Evolutionary conservation across 768 basidiomycete species (phyloP), one percentile per base, ranked within the genome.

Genomic region (Boletellus emodensis): DNA sequence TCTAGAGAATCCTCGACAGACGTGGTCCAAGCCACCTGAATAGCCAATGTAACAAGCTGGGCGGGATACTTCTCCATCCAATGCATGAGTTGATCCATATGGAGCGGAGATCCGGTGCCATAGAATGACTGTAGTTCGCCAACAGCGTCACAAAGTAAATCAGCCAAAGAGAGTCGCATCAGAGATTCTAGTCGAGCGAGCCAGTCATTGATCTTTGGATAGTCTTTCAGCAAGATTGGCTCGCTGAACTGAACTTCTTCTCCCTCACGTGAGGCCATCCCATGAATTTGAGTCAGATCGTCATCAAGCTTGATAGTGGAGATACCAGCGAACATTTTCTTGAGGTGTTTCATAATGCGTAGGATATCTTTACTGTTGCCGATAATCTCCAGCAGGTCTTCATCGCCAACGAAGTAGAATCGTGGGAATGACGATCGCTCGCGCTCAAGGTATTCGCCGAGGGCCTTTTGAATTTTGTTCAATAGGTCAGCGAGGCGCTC

Each of bases 271-370:
- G 96, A 98, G 12, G 90, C 83, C 85, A 98, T 95, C 46, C 90
- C 94, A 55, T 85, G 84, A 49, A 98, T 94, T 62, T 87, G 81
- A 5, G 90, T 86, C 54, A 89, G 66, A 41, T 94, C 92, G 15
- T 93, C 90, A 64, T 96, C 91, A 24, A 98, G 77, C 59, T 74
- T 78, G 58, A 98, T 78, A 0, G 93, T 94, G 1, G 93, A 87
- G 35, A 99, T 87, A 24, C 96, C 96, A 18, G 96, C 96, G 70
- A 99, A 99, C 96, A 99, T 99, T 79, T 99, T 99, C 77, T 97
- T 98, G 52, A 99, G 78, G 72, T 98, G 96, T 61, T 99, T 99
- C 91, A 96, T 93, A 70, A 98, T 90, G 35, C 96, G 88, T 39
- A 93, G 71, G 59, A 98, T 96, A 63, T 98, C 94, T 69, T 97